These are phyloP conservation scores for Kwoniella dendrophila DNA, from an alignment of 768 basidiomycete genomes.

Conservation along the genomic window DNA sequence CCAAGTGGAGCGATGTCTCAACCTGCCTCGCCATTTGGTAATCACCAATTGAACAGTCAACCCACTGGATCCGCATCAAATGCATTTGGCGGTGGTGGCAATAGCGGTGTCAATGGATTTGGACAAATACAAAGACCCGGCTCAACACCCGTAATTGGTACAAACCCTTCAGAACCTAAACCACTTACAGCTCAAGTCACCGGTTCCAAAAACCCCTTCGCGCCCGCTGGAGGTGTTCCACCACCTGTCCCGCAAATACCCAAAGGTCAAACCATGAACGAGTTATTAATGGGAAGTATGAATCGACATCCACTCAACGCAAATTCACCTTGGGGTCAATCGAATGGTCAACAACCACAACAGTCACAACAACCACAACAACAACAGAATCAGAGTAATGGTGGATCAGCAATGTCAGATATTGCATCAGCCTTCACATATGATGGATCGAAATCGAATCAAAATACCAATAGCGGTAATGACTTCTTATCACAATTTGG, in stretches of 20 bases:
- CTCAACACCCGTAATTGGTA: constrained; percentile 39
- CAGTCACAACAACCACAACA: constrained; percentile 11
- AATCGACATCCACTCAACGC: constrained; percentile 12
- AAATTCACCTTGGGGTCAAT: constrained; percentile 9
- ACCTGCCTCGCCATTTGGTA: constrained; percentile 31
- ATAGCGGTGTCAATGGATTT: constrained; percentile 9
- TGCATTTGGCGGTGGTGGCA: background rate
- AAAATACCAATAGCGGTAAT: constrained; percentile 14
- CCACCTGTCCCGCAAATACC: constrained; percentile 65
- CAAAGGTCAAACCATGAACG: constrained; percentile 76
- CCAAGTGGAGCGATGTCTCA: constrained; percentile 30
- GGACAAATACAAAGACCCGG: constrained; percentile 43
- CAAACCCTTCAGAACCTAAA: constrained; percentile 56
- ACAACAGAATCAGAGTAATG: constrained; percentile 15
- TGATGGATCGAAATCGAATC: constrained; percentile 15
- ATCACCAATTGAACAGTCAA: too few species aligned
- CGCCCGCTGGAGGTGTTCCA: constrained; percentile 65
- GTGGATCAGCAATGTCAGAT: constrained; percentile 38
- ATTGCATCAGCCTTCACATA: constrained; percentile 48
- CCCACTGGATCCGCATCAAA: too few species aligned
- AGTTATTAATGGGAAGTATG: constrained; percentile 70
- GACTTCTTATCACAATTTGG: constrained; percentile 40
- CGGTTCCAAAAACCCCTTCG: constrained; percentile 94
- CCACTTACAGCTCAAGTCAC: constrained; percentile 85
- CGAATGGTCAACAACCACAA: background rate